Evolutionary conservation across 2,329 filamentous ascomycete species (phyloP), one percentile per base, ranked within the genome.

Genomic region (Dothidotthia symphoricarpi): DNA sequence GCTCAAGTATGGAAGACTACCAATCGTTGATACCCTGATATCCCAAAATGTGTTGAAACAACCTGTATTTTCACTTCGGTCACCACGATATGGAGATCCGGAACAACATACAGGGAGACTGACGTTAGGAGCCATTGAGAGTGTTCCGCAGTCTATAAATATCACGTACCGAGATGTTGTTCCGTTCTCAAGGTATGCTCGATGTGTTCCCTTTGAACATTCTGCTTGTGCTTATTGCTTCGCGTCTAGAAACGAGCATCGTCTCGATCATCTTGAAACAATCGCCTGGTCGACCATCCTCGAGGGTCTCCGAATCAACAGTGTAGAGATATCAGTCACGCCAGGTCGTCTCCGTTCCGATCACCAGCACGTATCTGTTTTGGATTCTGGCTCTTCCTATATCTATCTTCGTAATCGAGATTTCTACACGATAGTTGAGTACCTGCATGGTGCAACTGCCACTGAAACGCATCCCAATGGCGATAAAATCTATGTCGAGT

Each of bases 401-500:
- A 13, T 28, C 6, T 28, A 28, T 28, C 26, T 28, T 28, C 26
- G 26, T 6, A 28, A 6, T 6, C 11, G 5, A 15, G 26, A 28
- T 12, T 28, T 28, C 12, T 28, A 28, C 12, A 6, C 26, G 6
- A 28, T 28, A 6, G 26, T 28, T 5, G 12, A n/a, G 26, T 6
- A 28, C 12, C 26, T 28, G 12, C 5, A 28, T 11, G 26, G 26
- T 6, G 12, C 14, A 13, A 28, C 6, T 12, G 6, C 14, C 12
- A 28, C 26, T 28, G 26, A 28, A 28, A 12, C 6, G 26, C 12
- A 12, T 12, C 19, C 5, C 19, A 6, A 6, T 22, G 19, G 19
- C 5, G 19, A 27, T 27, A 34, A 15, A 7, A 11, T 34, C 12
- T 34, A 34, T 24, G 25, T 27, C 14, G 32, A 34, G 22, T 34